A percentile compares a stretch with the other conserved stretches of the same genome.
Conservation (phyloP, 2,329 filamentous ascomycete species). For the Nannizzia gypsea region DNA sequence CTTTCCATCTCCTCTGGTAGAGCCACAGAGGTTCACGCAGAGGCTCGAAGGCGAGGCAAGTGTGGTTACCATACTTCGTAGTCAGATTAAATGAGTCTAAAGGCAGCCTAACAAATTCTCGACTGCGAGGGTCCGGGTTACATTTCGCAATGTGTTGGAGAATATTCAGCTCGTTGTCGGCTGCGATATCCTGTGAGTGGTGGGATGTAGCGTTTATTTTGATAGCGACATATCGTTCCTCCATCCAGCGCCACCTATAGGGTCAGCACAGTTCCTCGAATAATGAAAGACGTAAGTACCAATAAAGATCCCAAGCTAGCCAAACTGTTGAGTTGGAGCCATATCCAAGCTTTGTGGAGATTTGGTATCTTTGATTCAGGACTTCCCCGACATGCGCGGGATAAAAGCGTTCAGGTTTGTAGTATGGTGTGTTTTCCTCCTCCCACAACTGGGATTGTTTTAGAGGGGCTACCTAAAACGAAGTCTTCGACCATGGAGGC, state of each 20-base stretch:
- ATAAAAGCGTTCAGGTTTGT: too few species aligned
- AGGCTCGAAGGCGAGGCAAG: constrained; percentile 28
- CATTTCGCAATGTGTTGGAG: constrained; percentile 4
- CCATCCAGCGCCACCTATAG: neutral
- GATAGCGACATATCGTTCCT: neutral
- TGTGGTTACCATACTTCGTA: constrained; percentile 15
- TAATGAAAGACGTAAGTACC: too few species aligned
- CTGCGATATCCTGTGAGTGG: neutral
- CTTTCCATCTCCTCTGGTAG: constrained; percentile 19
- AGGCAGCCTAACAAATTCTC: constrained; percentile 21
- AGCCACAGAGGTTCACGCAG: constrained; percentile 28
- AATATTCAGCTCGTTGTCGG: neutral
- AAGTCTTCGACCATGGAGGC: too few species aligned
- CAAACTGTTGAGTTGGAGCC: too few species aligned
- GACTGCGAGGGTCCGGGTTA: constrained; percentile 20
- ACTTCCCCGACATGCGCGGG: too few species aligned
- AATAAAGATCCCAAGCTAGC: too few species aligned
- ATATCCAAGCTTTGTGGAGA: too few species aligned
- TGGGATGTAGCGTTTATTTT: neutral
- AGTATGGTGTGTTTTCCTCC: too few species aligned
- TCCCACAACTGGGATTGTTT: too few species aligned
- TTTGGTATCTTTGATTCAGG: too few species aligned
- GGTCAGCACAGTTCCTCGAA: too few species aligned
- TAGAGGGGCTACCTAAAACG: too few species aligned
- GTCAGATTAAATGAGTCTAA: constrained; percentile 24